Conservation (phyloP, 2,329 filamentous ascomycete species). For the Fonsecaea nubica region DNA sequence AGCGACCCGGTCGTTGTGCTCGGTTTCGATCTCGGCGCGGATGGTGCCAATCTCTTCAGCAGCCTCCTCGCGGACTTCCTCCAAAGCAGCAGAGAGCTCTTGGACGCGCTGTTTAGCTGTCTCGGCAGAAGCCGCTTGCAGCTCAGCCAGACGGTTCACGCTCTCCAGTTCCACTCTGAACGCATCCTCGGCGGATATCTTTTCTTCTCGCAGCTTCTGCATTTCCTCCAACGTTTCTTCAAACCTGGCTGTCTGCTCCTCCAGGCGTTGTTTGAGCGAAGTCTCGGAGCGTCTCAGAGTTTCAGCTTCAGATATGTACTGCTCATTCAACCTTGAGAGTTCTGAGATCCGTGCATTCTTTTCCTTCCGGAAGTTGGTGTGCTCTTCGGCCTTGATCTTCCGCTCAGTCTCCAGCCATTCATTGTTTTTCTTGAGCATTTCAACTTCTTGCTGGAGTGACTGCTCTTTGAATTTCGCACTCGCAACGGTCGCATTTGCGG, state of each 20-base stretch:
- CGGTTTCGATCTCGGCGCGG: slow-evolving; percentile 61
- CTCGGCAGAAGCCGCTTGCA: slow-evolving; percentile 65
- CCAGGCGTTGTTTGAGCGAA: slow-evolving; percentile 77
- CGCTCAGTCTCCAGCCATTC: slow-evolving; percentile 94
- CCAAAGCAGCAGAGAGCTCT: slow-evolving; percentile 62
- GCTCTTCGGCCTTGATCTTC: slow-evolving; percentile 85
- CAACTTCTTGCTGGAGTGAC: slow-evolving; percentile 85
- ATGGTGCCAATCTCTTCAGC: slow-evolving; percentile 63
- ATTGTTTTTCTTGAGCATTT: slow-evolving; percentile 84
- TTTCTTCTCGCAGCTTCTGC: slow-evolving; percentile 83
- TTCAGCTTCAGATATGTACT: slow-evolving; percentile 77
- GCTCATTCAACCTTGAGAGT: slow-evolving; percentile 86
- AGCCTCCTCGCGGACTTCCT: slow-evolving; percentile 67
- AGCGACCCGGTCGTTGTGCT: slow-evolving; percentile 65
- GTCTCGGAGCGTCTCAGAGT: slow-evolving; percentile 79
- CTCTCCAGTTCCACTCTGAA: slow-evolving; percentile 87
- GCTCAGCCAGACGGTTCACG: slow-evolving; percentile 78
- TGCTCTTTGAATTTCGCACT: slow-evolving; percentile 91
- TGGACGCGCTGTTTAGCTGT: slow-evolving; percentile 66
- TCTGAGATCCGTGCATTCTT: slow-evolving; percentile 89
- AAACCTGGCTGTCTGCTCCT: slow-evolving; percentile 82
- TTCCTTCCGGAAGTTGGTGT: slow-evolving; percentile 90
- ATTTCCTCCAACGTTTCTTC: slow-evolving; percentile 83
- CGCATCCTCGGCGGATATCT: slow-evolving; percentile 80
- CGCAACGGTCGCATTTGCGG: slow-evolving; percentile 77